A percentile compares a stretch with the other conserved stretches of the same genome.
These are phyloP conservation scores for Clitocybe nebularis DNA, from an alignment of 1,284 basidiomycete genomes.

Conservation along the genomic window DNA sequence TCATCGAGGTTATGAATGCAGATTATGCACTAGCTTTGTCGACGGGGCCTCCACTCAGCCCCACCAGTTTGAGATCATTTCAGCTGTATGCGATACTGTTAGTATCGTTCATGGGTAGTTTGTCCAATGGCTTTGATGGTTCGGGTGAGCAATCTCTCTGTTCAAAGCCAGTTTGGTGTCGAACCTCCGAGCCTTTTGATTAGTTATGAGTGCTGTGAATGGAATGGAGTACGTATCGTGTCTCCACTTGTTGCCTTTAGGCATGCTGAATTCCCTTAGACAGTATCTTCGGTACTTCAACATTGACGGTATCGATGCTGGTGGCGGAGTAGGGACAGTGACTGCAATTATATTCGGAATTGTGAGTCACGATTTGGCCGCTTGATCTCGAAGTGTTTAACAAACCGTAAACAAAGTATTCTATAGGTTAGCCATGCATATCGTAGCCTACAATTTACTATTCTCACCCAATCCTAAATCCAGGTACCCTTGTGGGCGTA, in stretches of 20 bases:
- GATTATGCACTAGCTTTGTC: constrained; percentile 38
- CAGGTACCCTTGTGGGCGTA: constrained; percentile 35
- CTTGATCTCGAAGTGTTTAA: not conserved
- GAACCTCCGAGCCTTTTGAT: not conserved
- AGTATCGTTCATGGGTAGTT: constrained; percentile 40
- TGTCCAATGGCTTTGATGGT: constrained; percentile 43
- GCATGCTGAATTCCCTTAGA: constrained; percentile 16
- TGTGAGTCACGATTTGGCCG: constrained; percentile 20
- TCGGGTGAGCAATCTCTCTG: constrained; percentile 26
- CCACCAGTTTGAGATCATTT: constrained; percentile 32
- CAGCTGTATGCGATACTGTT: constrained; percentile 36
- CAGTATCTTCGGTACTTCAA: constrained; percentile 38
- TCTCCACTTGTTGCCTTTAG: not conserved
- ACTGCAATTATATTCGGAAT: constrained; percentile 40
- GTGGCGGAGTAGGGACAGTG: constrained; percentile 38
- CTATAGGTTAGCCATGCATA: constrained; percentile 22
- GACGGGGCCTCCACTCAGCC: constrained; percentile 35
- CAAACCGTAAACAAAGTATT: constrained; percentile 22
- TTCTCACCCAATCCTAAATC: not conserved
- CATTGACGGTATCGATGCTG: constrained; percentile 33
- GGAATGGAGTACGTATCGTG: constrained; percentile 35
- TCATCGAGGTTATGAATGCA: constrained; percentile 28
- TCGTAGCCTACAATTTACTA: not conserved
- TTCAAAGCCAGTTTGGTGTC: not conserved
- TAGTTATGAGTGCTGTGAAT: constrained; percentile 44